Evolutionary conservation across 768 basidiomycete species (phyloP).

Genomic region (Pisolithus sp.): DNA sequence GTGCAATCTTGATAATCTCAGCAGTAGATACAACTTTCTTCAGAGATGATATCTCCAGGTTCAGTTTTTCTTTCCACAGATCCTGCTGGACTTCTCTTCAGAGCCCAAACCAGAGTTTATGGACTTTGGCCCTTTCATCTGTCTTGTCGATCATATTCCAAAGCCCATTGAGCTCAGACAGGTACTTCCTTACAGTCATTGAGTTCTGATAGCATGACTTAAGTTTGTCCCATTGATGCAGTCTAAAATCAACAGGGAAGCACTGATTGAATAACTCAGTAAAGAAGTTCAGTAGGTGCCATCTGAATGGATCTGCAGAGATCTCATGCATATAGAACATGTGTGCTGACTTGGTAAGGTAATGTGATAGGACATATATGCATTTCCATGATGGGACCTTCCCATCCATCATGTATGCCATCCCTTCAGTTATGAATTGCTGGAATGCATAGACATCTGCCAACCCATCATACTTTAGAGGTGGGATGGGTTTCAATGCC

Average conservation of each 20-base stretch:
- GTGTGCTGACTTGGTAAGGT: slow-evolving; percentile 26
- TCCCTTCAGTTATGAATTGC: not conserved
- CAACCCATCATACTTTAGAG: not conserved
- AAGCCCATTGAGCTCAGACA: slow-evolving; percentile 29
- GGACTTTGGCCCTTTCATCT: slow-evolving; percentile 22
- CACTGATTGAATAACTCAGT: slow-evolving; percentile 30
- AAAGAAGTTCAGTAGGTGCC: slow-evolving; percentile 27
- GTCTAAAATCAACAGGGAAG: slow-evolving; percentile 23
- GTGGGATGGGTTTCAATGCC: not conserved
- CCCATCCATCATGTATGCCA: slow-evolving; percentile 13
- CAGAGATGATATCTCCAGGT: slow-evolving; percentile 20
- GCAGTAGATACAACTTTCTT: slow-evolving; percentile 23
- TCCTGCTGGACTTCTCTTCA: slow-evolving; percentile 16
- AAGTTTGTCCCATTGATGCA: slow-evolving; percentile 24
- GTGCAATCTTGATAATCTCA: slow-evolving; percentile 26
- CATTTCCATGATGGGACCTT: slow-evolving; percentile 3
- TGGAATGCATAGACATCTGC: not conserved
- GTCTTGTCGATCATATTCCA: slow-evolving; percentile 28
- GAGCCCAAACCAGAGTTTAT: slow-evolving; percentile 31
- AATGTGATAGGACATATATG: slow-evolving; percentile 22
- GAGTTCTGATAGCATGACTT: slow-evolving; percentile 16
- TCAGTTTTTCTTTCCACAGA: slow-evolving; percentile 12
- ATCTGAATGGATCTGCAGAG: slow-evolving; percentile 15
- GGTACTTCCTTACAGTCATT: slow-evolving; percentile 25
- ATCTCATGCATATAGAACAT: slow-evolving; percentile 30